Conservation (phyloP, 1,284 basidiomycete genomes). For the Testicularia cyperi region DNA sequence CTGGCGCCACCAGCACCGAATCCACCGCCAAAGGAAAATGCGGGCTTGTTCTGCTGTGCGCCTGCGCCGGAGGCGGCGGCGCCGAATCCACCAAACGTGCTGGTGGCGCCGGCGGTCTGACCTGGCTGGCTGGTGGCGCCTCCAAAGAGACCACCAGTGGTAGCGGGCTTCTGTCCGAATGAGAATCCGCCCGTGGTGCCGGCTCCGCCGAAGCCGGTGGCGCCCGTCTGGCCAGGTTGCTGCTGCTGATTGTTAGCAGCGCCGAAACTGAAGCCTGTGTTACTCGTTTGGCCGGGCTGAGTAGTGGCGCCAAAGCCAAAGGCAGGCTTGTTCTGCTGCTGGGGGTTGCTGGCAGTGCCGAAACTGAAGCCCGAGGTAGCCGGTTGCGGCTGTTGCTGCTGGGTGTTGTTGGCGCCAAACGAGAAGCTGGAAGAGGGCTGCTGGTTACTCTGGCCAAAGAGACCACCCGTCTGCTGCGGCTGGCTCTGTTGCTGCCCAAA, state of each 20-base stretch:
- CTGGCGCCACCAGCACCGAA: slow-evolving; percentile 36
- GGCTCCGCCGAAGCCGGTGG: slow-evolving; percentile 39
- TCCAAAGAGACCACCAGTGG: slow-evolving; percentile 66
- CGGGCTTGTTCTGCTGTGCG: slow-evolving; percentile 46
- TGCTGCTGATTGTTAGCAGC: slow-evolving; percentile 21
- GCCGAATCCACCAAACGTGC: slow-evolving; percentile 49
- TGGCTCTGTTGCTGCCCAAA: slow-evolving; percentile 52
- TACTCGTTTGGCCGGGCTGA: too few relatives aligned
- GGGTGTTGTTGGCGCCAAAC: slow-evolving; percentile 38
- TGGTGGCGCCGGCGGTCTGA: slow-evolving; percentile 39
- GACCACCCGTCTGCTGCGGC: slow-evolving; percentile 46
- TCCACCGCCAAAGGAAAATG: slow-evolving; percentile 49
- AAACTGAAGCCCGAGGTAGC: slow-evolving; percentile 41
- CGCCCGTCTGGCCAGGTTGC: slow-evolving; percentile 17
- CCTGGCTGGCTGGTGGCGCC: slow-evolving; percentile 31
- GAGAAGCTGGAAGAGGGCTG: slow-evolving; percentile 39
- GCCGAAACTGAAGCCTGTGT: slow-evolving; percentile 45
- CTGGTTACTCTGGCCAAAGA: slow-evolving; percentile 49
- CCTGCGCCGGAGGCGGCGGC: slow-evolving; percentile 30
- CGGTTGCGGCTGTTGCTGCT: slow-evolving; percentile 54
- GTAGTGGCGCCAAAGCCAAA: slow-evolving; percentile 43
- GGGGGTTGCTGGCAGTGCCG: slow-evolving; percentile 36
- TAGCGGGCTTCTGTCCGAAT: slow-evolving; percentile 44
- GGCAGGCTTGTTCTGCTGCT: slow-evolving; percentile 35
- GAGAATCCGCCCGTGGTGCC: slow-evolving; percentile 34